A percentile compares a stretch with the other conserved stretches of the same genome.
Evolutionary conservation across 331 rosid genomes (phyloP).

Genomic region (Quercus lobata): DNA sequence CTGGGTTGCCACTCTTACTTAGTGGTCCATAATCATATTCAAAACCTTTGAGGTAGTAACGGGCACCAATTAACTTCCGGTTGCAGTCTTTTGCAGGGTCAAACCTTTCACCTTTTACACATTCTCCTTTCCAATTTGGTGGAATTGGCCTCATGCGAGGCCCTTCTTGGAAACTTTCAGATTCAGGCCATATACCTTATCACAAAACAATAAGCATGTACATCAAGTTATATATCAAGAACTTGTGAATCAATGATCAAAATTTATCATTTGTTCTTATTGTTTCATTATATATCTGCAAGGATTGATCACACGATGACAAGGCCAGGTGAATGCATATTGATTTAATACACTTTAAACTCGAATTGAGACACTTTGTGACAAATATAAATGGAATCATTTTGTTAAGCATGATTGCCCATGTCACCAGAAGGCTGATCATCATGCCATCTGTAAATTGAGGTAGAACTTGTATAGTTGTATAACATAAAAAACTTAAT

Average conservation of each 20-base stretch:
- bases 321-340: no score
- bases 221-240: not conserved
- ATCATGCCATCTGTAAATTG: no score
- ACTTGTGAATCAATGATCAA: not conserved
- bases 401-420: no score
- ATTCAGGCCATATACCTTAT: conserved; percentile 62
- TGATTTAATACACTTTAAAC: no score
- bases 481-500: no score
- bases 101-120: conserved; percentile 44
- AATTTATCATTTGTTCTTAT: no score
- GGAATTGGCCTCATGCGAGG: conserved; percentile 36
- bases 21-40: conserved; percentile 36
- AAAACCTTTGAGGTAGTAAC: conserved; percentile 47
- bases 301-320: no score
- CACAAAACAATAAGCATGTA: not conserved
- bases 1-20: conserved; percentile 21
- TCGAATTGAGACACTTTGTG: no score
- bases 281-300: no score
- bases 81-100: conserved; percentile 45
- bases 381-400: no score
- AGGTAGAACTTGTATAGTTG: no score
- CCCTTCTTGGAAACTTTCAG: conserved; percentile 43
- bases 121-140: conserved; percentile 45
- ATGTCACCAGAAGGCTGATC: no score
- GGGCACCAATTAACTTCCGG: conserved; percentile 57